Evolutionary conservation across 139 green algal species (phyloP), one percentile per base, ranked within the genome.

Genomic region (Coelastrella sp.): DNA sequence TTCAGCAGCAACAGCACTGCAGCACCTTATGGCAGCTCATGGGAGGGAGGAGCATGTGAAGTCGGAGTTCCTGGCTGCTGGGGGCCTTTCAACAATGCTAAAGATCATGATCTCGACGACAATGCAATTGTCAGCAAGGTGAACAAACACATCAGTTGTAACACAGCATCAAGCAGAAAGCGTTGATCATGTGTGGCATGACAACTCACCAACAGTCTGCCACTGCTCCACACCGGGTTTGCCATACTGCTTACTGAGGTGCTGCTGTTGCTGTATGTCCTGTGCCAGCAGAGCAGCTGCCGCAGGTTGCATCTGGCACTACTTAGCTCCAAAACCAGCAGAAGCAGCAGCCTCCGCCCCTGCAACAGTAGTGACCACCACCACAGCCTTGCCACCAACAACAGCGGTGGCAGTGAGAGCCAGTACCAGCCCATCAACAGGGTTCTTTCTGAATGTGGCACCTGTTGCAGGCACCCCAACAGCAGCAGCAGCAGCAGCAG

Each of bases 281-380:
- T 76, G 68, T 22, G 15, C 68, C 19, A 19, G 56, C 56, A 65
- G 35, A 27, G 82, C 82, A 63, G 82, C 82, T 24, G 65, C 82
- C 24, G 82, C 82, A 20, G 27, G 24, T n/a, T 87, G 82, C 65
- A 87, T 87, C 14, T 78, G 82, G 82, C 82, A 87, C 63, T 87
- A 87, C 17, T 14, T 87, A 20, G 65, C 65, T 20, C 65, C 82
- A 65, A 15, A 27, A 15, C 65, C 82, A 66, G 15, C 59, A 15
- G 9, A 7, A 19, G 58, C 58, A 7, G 22, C 80, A 75, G 59
- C 70, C 7, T 6, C 8, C 22, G 20, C 70, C 70, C 22, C n/a
- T 9, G 25, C 76, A 20, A 24, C 35, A 66, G 35, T 11, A 72
- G 12, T 11, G 27, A 49, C 49, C 11, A 66, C 78, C 68, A 49